These are phyloP conservation scores for Castanopsis chinensis DNA, from an alignment of 306 rosid genomes.

Conservation along the genomic window DNA sequence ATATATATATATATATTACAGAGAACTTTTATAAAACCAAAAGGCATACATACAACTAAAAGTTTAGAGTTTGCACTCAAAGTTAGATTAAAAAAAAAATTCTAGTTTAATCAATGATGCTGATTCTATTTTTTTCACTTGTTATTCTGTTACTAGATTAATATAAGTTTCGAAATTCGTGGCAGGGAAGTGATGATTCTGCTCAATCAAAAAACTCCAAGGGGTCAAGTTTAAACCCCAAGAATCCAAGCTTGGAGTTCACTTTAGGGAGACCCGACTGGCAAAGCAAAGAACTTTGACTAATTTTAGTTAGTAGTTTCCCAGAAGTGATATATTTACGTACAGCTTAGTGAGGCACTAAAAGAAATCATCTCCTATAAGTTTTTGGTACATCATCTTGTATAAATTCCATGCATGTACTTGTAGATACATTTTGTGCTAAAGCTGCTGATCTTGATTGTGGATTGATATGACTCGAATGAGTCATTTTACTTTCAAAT, in stretches of 20 bases:
- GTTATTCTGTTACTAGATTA: too few species aligned
- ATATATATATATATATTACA: too few species aligned
- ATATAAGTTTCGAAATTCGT: not conserved
- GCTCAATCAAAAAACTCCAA: constrained; percentile 38
- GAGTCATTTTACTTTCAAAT: constrained; percentile 24
- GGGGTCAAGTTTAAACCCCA: constrained; percentile 35
- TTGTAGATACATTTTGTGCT: constrained; percentile 51
- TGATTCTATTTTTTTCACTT: not conserved
- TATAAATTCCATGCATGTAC: constrained; percentile 36
- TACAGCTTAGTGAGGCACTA: not conserved
- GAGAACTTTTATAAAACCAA: too few species aligned
- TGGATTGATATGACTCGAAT: constrained; percentile 37
- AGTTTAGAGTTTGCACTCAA: too few species aligned
- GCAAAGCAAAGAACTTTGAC: constrained; percentile 40
- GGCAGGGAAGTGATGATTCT: constrained; percentile 52
- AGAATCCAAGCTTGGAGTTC: constrained; percentile 68
- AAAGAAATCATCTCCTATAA: constrained; percentile 37
- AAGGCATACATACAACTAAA: too few species aligned
- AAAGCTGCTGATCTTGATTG: constrained; percentile 32
- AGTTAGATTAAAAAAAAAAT: too few species aligned
- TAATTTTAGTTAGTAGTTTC: constrained; percentile 6
- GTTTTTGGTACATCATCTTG: constrained; percentile 39
- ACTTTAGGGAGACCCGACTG: constrained; percentile 63
- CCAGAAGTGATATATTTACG: constrained; percentile 20
- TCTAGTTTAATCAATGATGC: too few species aligned